Percentiles rank a stretch among this genome's conserved stretches.
These are phyloP conservation scores for Aspergillus quadrilineatus DNA, from an alignment of 2,329 filamentous ascomycete genomes.

Conservation along the genomic window DNA sequence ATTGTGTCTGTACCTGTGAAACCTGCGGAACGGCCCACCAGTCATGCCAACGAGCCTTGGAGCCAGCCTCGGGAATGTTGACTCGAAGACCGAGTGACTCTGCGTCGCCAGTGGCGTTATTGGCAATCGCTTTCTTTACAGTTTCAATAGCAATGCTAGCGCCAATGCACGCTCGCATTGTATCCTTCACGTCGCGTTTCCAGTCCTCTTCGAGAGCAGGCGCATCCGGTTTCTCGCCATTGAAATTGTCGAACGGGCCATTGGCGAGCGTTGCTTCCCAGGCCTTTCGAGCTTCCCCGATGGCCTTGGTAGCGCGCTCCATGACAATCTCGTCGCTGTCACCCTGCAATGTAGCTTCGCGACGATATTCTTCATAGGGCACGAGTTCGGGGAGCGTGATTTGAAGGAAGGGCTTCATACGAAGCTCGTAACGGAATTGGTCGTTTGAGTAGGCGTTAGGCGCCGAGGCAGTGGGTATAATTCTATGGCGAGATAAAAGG, in stretches of 20 bases:
- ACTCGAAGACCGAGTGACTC: conserved; percentile 33
- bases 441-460: conserved; percentile 64
- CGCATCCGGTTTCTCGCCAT: conserved; percentile 31
- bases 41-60: conserved; percentile 45
- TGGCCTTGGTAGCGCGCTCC: conserved; percentile 40
- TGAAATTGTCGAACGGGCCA: conserved; percentile 33
- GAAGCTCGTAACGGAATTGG: conserved; percentile 71
- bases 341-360: conserved; percentile 42
- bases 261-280: conserved; percentile 45
- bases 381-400: conserved; percentile 69
- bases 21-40: conserved; percentile 48
- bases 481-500: conserved; percentile 58
- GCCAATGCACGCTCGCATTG: conserved; percentile 69
- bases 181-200: conserved; percentile 59
- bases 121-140: conserved; percentile 56
- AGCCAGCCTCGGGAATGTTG: conserved; percentile 39
- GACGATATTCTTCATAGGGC: conserved; percentile 60
- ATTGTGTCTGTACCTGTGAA: not conserved
- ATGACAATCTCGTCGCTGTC: conserved; percentile 44
- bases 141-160: conserved; percentile 63
- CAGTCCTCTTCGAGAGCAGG: conserved; percentile 61
- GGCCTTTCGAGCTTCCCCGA: conserved; percentile 42
- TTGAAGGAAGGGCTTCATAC: conserved; percentile 78
- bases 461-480: conserved; percentile 51
- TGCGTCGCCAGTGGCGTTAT: not conserved